Conservation (phyloP, 192 early-diverging fungal genomes). For the Tieghemiomyces parasiticus region DNA sequence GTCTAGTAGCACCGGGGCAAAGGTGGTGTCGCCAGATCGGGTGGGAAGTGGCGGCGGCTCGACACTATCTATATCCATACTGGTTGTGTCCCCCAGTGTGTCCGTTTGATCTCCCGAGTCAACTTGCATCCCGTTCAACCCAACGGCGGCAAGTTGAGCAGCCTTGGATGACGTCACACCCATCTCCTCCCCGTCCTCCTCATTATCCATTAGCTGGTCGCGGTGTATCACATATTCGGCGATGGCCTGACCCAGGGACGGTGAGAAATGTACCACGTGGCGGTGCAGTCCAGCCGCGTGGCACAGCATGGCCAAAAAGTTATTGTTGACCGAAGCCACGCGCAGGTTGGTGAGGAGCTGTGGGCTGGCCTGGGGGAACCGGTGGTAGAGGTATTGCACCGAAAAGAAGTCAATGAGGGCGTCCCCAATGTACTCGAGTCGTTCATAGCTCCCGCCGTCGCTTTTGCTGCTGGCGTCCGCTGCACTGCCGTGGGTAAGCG, state of each 20-base stretch:
- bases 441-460: conserved; percentile 59
- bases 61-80: too few relatives aligned
- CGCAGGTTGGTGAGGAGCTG: conserved; percentile 72
- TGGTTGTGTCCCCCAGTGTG: not conserved
- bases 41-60: too few relatives aligned
- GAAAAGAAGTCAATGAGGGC: conserved; percentile 68
- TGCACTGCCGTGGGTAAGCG: conserved; percentile 69
- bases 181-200: not conserved
- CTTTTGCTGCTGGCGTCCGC: conserved; percentile 21
- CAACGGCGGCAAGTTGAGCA: conserved; percentile 7
- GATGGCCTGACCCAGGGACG: conserved; percentile 36
- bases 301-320: conserved; percentile 58
- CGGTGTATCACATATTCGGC: conserved; percentile 36
- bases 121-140: not conserved
- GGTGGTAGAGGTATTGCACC: conserved; percentile 54
- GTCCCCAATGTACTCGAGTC: conserved; percentile 81
- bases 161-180: conserved; percentile 8
- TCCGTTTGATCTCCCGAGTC: not conserved
- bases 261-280: conserved; percentile 48
- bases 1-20: conserved; percentile 1
- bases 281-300: conserved; percentile 44
- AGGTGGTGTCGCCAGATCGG: conserved; percentile 4
- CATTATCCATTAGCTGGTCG: conserved; percentile 17
- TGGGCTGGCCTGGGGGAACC: conserved; percentile 47
- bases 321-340: conserved; percentile 78